A percentile compares a stretch with the other conserved stretches of the same genome.
Conservation (phyloP, 179 eudicot genomes). For the Silene noctiflora region DNA sequence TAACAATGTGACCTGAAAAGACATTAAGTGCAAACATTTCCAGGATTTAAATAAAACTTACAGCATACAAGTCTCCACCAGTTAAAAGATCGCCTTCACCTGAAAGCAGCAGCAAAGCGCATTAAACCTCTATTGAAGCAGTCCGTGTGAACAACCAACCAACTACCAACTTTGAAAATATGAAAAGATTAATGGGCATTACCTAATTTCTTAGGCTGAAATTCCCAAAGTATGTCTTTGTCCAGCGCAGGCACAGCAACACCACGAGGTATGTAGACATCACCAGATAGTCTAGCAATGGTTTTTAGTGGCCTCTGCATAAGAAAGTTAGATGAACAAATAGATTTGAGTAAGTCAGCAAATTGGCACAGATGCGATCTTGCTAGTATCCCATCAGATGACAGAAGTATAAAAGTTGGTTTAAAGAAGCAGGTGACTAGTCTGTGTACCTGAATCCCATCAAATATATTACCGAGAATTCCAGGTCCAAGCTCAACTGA, state of each 20-base stretch:
- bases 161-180: not conserved
- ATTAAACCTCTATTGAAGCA: not conserved
- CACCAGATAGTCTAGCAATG: slow-evolving; percentile 82
- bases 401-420: not conserved
- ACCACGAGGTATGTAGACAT: slow-evolving; percentile 99
- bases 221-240: slow-evolving; percentile 95
- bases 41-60: slow-evolving; percentile 41
- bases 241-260: slow-evolving; percentile 95
- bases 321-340: not conserved
- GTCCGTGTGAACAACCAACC: not conserved
- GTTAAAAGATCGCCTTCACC: slow-evolving; percentile 95
- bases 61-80: slow-evolving; percentile 97
- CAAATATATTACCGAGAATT: slow-evolving; percentile 92
- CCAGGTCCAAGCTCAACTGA: slow-evolving; percentile 98
- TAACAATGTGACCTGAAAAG: not conserved
- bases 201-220: slow-evolving; percentile 88
- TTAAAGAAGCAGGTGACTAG: not conserved
- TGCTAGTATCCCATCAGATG: too few relatives aligned
- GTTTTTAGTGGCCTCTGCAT: slow-evolving; percentile 94
- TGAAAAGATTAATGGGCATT: not conserved
- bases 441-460: slow-evolving; percentile 83
- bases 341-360: slow-evolving; percentile 1
- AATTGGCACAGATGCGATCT: not conserved
- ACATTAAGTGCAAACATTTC: not conserved
- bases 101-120: slow-evolving; percentile 29